Evolutionary conservation across 768 basidiomycete genomes (phyloP), one percentile per base, ranked within the genome.

Genomic region (Butyriboletus loyo): DNA sequence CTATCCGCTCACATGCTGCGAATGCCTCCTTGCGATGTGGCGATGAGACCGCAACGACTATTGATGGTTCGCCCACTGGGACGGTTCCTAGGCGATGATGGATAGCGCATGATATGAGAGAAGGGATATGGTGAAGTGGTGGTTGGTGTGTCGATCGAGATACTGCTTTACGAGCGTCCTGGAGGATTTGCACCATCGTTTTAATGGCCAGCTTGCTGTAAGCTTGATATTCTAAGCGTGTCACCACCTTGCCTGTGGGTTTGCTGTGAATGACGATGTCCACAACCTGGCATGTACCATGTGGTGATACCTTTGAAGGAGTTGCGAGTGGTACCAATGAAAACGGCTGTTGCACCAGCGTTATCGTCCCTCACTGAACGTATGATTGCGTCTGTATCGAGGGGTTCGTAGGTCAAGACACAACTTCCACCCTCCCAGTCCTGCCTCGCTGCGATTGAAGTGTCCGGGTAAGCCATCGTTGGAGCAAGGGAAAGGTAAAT

Each of bases 291-390:
- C 24, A 19, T 31, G 37, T 43, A n/a, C 21, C 46, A 11, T 42
- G 50, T 28, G 14, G 22, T 46, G 19, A 43, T 61, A 87, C 91
- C 91, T 80, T 86, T 77, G 73, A 93, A 93, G 0, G 85, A 85
- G 66, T 92, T 86, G 51, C 92, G 81, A 7, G 92, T 95, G 14
- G 90, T 91, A 8, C 92, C 92, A 48, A 92, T 81, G 72, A 95
- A 93, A 4, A 84, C 73, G 10, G 84, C 83, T 11, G 78, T 83
- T 31, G 88, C 91, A 7, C 90, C 92, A 21, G 86, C 86, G 37
- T 71, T 67, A 47, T 84, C 77, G 63, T 85, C 76, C 41, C 76
- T 75, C 22, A 91, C 86, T 11, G 81, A 84, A 13, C 70, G 65
- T n/a, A 85, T 77, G 55, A 90, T 85, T 0, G 68, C 65, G 11